These are phyloP conservation scores for Mrakia blollopis DNA, from an alignment of 768 basidiomycete species.

Conservation along the genomic window DNA sequence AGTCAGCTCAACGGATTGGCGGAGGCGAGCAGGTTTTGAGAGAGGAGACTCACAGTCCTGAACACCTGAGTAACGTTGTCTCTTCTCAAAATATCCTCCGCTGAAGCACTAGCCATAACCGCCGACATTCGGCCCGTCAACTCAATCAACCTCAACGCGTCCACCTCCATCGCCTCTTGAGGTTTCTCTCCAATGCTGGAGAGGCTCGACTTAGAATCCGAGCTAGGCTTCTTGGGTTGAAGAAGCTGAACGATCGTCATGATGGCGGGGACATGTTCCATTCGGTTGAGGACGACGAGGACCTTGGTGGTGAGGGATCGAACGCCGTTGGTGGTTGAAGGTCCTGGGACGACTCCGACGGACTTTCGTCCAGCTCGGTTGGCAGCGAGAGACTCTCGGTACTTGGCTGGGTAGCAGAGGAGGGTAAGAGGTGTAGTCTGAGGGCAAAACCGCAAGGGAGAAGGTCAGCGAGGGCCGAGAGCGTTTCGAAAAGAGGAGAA, in stretches of 20 bases:
- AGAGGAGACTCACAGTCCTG: conserved; percentile 48
- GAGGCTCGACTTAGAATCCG: no score
- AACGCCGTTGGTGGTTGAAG: not conserved
- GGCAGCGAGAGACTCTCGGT: conserved; percentile 19
- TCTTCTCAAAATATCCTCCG: conserved; percentile 46
- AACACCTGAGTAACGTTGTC: conserved; percentile 58
- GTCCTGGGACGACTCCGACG: not conserved
- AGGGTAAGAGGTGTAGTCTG: conserved; percentile 76
- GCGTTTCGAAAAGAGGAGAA: no score
- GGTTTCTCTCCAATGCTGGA: not conserved
- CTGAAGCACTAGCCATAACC: conserved; percentile 70
- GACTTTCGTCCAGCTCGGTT: not conserved
- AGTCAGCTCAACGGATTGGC: conserved; percentile 46
- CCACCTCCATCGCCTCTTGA: conserved; percentile 48
- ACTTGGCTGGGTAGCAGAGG: conserved; percentile 61
- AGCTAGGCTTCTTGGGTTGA: conserved; percentile 44
- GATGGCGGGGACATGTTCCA: conserved; percentile 59
- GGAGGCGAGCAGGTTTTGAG: conserved; percentile 67
- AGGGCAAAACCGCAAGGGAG: conserved; percentile 64
- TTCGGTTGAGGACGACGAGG: conserved; percentile 28
- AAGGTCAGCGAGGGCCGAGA: not conserved
- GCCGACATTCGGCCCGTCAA: conserved; percentile 82
- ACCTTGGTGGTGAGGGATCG: conserved; percentile 2
- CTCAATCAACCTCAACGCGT: conserved; percentile 77
- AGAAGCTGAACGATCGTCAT: conserved; percentile 87